Base-by-base conservation (phyloP, 2,329 filamentous ascomycete genomes). In the Penicillium rolfsii region DNA sequence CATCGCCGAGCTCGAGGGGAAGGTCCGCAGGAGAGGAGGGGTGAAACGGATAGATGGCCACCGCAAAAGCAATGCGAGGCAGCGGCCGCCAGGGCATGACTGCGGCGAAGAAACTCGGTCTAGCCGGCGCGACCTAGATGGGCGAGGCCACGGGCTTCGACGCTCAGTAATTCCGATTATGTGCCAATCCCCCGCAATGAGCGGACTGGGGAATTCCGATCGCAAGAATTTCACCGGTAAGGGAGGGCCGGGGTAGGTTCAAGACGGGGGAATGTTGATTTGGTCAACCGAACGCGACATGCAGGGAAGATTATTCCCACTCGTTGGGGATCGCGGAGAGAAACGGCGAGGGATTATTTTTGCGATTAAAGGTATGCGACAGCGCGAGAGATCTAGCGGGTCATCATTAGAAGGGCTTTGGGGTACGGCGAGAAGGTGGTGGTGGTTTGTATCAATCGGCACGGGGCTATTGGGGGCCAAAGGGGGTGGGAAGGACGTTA, bases 81-180 rank as follows among this genome's bases (percentile, higher is more conserved):
- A 99, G 86, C 73, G 95, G 94, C 85, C 91, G 89, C 95, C 95
- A 99, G 85, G 93, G 91, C 93, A 97, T 97, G 79, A 70, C 74
- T 74, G 72, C 64, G 66, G 65, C 61, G 65, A 64, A 60, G 35
- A 52, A 33, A 43, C 43, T 54, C 4, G 52, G 46, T 55, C 22
- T 30, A 33, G n/a, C 35, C 41, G 43, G 49, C 28, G 58, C 59
- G 57, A 59, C 49, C 46, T 45, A 49, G 28, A 57, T 22, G 19
- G 26, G 55, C 33, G 40, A 62, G 46, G 48, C 35, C 53, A 57
- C 40, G 9, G 52, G 50, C 67, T 71, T 41, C 22, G 36, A 22
- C 50, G 26, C 36, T 53, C 33, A 14, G 16, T 59, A 8, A 7
- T 33, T 2, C 9, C 30, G 30, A 54, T 57, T 63, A 61, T 49